Evolutionary conservation across 345 rosid species (phyloP).

Genomic region (Sisymbrium altissimum): DNA sequence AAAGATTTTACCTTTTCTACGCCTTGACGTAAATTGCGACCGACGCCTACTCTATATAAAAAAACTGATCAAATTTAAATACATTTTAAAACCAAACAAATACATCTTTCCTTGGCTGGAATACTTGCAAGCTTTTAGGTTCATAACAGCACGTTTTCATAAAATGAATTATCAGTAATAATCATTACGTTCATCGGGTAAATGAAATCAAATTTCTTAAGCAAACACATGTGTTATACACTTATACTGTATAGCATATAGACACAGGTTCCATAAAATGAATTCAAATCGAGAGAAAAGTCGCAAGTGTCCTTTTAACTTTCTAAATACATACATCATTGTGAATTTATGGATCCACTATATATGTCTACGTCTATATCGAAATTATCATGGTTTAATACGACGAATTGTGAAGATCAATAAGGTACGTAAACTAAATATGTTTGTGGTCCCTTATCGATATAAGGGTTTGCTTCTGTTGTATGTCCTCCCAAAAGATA

Average conservation of each 20-base stretch:
- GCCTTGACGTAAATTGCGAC: not conserved
- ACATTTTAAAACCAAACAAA: not conserved
- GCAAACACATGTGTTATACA: no score
- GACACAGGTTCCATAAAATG: not conserved
- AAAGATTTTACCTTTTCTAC: not conserved
- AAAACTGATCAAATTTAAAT: not conserved
- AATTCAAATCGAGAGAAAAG: not conserved
- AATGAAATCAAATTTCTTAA: not conserved
- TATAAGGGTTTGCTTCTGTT: conserved; percentile 18
- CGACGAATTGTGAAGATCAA: conserved; percentile 20
- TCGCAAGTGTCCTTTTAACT: not conserved
- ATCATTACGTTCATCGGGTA: not conserved
- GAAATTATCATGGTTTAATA: conserved; percentile 13
- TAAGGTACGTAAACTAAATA: conserved; percentile 17
- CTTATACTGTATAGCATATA: no score
- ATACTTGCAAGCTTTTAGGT: not conserved
- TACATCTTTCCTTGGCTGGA: not conserved
- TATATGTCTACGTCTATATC: not conserved
- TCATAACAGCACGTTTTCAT: not conserved
- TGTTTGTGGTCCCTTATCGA: conserved; percentile 27
- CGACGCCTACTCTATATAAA: not conserved
- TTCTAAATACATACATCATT: not conserved
- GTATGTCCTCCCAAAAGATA: conserved; percentile 10
- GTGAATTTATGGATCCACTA: not conserved
- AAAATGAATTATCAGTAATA: not conserved